A percentile compares a stretch with the other conserved stretches of the same genome.
phyloP scores from a whole-genome alignment of 306 rosid species.

The Cicer pinnatifidum region DNA sequence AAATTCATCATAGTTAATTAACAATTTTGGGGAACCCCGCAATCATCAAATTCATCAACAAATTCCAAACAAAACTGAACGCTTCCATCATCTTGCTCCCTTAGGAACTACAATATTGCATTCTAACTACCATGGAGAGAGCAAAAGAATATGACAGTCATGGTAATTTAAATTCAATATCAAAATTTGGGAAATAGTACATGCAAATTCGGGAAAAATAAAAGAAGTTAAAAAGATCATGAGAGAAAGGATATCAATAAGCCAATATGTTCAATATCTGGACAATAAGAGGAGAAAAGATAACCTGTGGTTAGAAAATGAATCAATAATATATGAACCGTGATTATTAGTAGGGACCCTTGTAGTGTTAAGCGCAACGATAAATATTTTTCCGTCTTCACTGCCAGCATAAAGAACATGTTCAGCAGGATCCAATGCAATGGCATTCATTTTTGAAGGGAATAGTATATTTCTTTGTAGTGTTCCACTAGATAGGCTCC shows the following conservation, averaged over 20 bases:
- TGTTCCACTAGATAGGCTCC: slow-evolving; percentile 77
- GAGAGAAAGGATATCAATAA: slow-evolving; percentile 1
- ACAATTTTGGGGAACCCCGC: neutral
- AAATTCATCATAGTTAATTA: slow-evolving; percentile 3
- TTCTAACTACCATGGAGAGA: neutral
- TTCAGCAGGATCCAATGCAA: slow-evolving; percentile 82
- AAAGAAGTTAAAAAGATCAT: neutral
- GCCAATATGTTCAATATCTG: neutral
- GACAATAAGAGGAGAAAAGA: slow-evolving; percentile 32
- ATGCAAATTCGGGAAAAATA: neutral
- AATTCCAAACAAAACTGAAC: slow-evolving; percentile 30
- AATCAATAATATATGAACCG: slow-evolving; percentile 65
- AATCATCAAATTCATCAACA: neutral
- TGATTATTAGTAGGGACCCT: slow-evolving; percentile 49
- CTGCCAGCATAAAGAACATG: slow-evolving; percentile 76
- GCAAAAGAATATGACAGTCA: slow-evolving; percentile 7
- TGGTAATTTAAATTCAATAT: slow-evolving; percentile 3
- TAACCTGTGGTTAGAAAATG: slow-evolving; percentile 79
- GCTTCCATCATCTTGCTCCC: slow-evolving; percentile 10
- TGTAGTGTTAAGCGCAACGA: slow-evolving; percentile 67
- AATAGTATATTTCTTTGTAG: slow-evolving; percentile 70
- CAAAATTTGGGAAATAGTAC: slow-evolving; percentile 3
- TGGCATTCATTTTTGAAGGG: slow-evolving; percentile 63
- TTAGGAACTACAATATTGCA: neutral
- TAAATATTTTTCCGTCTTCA: slow-evolving; percentile 72